Evolutionary conservation across 2,329 filamentous ascomycete genomes (phyloP).

Genomic region (Trichoderma koningiopsis): DNA sequence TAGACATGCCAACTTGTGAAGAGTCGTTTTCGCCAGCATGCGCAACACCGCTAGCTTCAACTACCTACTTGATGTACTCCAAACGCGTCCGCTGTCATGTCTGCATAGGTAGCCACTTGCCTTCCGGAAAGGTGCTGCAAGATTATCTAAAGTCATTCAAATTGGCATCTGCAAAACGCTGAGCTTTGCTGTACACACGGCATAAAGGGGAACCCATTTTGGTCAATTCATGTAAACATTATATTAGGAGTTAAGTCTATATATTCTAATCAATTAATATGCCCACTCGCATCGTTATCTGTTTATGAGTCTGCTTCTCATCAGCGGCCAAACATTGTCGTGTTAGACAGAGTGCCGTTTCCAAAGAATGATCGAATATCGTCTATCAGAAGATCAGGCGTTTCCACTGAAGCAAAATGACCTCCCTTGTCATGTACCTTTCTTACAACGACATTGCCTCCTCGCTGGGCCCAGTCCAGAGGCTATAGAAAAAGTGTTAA

Average conservation of each 20-base stretch:
- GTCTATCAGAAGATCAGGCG: not conserved
- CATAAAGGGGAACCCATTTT: not conserved
- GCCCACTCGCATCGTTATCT: not conserved
- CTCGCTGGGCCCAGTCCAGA: not conserved
- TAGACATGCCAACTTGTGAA: too few relatives aligned
- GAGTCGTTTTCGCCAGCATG: too few relatives aligned
- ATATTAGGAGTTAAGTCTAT: not conserved
- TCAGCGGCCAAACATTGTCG: constrained; percentile 59
- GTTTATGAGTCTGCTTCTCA: not conserved
- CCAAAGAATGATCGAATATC: constrained; percentile 4
- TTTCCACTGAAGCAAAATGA: not conserved
- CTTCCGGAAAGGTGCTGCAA: too few relatives aligned
- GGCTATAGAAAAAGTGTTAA: not conserved
- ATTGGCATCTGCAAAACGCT: not conserved
- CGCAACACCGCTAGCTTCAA: too few relatives aligned
- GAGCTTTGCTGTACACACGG: not conserved
- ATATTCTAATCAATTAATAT: not conserved
- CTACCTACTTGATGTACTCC: too few relatives aligned
- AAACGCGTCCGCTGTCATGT: too few relatives aligned
- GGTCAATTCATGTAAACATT: too few relatives aligned
- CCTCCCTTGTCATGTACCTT: not conserved
- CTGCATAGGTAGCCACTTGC: too few relatives aligned
- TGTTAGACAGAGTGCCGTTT: constrained; percentile 51
- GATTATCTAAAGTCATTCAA: not conserved
- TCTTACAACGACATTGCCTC: not conserved